phyloP scores from a whole-genome alignment of 2,329 filamentous ascomycete genomes.

The Teratosphaeriaceae sp. region DNA sequence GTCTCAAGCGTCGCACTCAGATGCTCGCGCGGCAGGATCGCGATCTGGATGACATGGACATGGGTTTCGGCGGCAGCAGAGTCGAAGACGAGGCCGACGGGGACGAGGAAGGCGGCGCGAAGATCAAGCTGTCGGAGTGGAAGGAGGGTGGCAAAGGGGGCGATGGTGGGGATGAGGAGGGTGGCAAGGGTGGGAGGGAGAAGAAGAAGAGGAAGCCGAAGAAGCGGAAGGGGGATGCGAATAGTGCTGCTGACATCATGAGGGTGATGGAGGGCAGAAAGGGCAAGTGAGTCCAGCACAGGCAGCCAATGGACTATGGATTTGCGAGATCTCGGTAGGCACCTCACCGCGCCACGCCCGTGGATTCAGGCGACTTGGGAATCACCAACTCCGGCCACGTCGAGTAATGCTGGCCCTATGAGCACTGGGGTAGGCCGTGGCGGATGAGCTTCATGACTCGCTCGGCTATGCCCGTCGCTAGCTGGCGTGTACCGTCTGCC shows the following conservation, averaged over 20 bases:
- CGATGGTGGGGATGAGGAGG: conserved; percentile 39
- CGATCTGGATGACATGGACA: conserved; percentile 85
- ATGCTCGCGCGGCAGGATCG: conserved; percentile 67
- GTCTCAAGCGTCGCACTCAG: conserved; percentile 54
- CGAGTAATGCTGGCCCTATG: background rate
- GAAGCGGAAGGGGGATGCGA: conserved; percentile 43
- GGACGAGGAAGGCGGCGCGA: conserved; percentile 48
- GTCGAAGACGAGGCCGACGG: conserved; percentile 84
- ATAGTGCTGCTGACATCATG: conserved; percentile 28
- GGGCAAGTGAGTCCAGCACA: conserved; percentile 21
- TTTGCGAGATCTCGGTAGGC: background rate
- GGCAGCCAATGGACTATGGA: background rate
- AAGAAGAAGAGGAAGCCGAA: conserved; percentile 75
- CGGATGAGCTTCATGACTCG: no score
- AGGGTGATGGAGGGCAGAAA: conserved; percentile 28
- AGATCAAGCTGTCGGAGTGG: conserved; percentile 63
- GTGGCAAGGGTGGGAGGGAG: conserved; percentile 55
- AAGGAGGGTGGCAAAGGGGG: conserved; percentile 43
- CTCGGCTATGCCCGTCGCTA: no score
- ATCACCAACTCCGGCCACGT: no score
- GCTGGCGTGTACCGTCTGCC: no score
- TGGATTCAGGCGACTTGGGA: no score
- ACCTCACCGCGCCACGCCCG: no score
- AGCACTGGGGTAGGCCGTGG: no score
- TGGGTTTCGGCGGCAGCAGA: conserved; percentile 86